Evolutionary conservation across 495 filamentous ascomycete species (phyloP).

Genomic region (Podospora comata): DNA sequence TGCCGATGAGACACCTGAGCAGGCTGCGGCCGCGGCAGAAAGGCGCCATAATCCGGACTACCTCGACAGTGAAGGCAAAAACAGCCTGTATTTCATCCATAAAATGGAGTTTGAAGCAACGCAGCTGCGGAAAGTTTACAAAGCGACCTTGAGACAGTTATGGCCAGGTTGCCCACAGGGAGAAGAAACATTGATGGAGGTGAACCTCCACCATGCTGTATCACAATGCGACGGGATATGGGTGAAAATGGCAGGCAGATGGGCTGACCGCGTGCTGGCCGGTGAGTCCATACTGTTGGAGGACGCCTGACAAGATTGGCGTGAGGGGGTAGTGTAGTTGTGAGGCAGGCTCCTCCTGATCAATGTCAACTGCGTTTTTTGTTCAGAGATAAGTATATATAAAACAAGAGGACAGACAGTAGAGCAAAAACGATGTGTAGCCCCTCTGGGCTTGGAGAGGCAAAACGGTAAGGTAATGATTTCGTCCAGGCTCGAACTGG

Average conservation of each 20-base stretch:
- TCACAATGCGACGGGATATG: slow-evolving; percentile 14
- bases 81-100: slow-evolving; percentile 27
- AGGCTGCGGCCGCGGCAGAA: slow-evolving; percentile 7
- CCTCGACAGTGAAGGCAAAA: slow-evolving; percentile 26
- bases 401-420: background rate
- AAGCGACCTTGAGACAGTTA: slow-evolving; percentile 20
- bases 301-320: background rate
- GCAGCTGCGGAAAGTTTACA: slow-evolving; percentile 28
- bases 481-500: background rate
- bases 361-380: too few species aligned
- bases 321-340: too few species aligned
- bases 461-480: background rate
- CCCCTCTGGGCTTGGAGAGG: background rate
- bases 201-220: slow-evolving; percentile 21
- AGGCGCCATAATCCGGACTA: slow-evolving; percentile 9
- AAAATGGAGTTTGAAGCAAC: slow-evolving; percentile 32
- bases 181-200: slow-evolving; percentile 16
- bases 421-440: background rate
- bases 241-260: slow-evolving; percentile 11
- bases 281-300: slow-evolving; percentile 15
- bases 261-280: slow-evolving; percentile 17
- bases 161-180: slow-evolving; percentile 16
- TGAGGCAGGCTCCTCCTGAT: too few species aligned
- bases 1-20: slow-evolving; percentile 13
- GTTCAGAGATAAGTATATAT: too few species aligned